These are phyloP conservation scores for Leccinum arenicola DNA, from an alignment of 768 basidiomycete genomes.

Conservation along the genomic window DNA sequence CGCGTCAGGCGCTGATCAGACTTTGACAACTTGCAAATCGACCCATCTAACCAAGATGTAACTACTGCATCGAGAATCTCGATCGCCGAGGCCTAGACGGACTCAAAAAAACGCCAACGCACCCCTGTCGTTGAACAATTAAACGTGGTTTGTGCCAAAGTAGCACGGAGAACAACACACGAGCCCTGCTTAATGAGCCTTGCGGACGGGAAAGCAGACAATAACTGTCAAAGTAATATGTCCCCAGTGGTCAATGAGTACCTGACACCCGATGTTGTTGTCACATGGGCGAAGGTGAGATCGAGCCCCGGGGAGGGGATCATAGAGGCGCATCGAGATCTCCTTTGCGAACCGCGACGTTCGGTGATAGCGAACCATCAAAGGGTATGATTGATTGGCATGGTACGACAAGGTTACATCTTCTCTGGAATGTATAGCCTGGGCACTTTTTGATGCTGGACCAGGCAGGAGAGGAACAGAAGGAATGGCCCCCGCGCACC, in stretches of 20 bases:
- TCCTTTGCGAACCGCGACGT: slow-evolving; percentile 45
- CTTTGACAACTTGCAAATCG: background rate
- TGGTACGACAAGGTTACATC: slow-evolving; percentile 12
- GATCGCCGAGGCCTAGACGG: background rate
- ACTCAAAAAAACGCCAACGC: no score
- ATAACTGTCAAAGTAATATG: no score
- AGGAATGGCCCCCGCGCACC: no score
- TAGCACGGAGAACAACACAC: no score
- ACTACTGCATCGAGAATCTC: no score
- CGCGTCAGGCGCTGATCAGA: background rate
- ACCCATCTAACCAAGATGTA: background rate
- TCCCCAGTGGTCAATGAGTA: background rate
- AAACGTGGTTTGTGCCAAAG: no score
- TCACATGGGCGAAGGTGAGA: slow-evolving; percentile 41
- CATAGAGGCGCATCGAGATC: slow-evolving; percentile 32
- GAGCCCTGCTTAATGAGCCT: no score
- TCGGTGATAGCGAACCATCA: slow-evolving; percentile 56
- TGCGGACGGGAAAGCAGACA: no score
- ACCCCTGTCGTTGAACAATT: no score
- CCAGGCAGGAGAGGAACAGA: no score
- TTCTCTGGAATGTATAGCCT: background rate
- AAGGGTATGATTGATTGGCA: slow-evolving; percentile 50
- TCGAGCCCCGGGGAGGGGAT: slow-evolving; percentile 32
- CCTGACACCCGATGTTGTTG: background rate
- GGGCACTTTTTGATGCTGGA: no score